Conservation (phyloP, 2,329 filamentous ascomycete species). For the Paecilomyces sp. region DNA sequence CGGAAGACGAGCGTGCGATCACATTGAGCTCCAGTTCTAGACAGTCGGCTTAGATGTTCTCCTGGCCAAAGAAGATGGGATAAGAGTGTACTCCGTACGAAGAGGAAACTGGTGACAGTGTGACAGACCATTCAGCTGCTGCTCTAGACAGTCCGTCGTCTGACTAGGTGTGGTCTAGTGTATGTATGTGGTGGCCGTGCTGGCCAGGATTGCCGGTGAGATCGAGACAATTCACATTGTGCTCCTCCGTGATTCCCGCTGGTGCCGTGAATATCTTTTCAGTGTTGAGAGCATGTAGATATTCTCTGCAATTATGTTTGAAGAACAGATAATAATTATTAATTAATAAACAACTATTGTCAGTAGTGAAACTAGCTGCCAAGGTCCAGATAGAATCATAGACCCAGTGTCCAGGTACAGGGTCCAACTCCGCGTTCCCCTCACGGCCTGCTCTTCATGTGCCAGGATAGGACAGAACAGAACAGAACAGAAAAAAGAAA, state of each 20-base stretch:
- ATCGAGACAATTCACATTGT: not conserved
- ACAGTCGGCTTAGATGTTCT: not conserved
- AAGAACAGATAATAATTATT: no score
- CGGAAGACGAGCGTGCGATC: no score
- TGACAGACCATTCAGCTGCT: conserved; percentile 1
- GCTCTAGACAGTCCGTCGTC: not conserved
- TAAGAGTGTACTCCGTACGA: not conserved
- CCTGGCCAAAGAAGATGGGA: not conserved
- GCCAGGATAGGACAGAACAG: no score
- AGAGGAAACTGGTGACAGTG: not conserved
- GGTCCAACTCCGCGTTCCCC: not conserved
- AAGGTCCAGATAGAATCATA: no score
- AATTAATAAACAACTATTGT: no score
- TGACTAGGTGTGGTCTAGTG: not conserved
- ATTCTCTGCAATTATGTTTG: no score
- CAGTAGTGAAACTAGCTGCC: no score
- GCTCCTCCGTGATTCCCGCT: not conserved
- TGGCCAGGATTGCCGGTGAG: not conserved
- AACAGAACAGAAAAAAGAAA: not conserved
- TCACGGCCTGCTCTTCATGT: not conserved
- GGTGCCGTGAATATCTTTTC: not conserved
- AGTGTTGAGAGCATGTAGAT: no score
- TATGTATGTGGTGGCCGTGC: not conserved
- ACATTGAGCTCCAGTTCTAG: no score
- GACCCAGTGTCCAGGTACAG: not conserved